Evolutionary conservation across 352 stramenopile genomes (phyloP).

Genomic region (Phytopythium kandeliae): DNA sequence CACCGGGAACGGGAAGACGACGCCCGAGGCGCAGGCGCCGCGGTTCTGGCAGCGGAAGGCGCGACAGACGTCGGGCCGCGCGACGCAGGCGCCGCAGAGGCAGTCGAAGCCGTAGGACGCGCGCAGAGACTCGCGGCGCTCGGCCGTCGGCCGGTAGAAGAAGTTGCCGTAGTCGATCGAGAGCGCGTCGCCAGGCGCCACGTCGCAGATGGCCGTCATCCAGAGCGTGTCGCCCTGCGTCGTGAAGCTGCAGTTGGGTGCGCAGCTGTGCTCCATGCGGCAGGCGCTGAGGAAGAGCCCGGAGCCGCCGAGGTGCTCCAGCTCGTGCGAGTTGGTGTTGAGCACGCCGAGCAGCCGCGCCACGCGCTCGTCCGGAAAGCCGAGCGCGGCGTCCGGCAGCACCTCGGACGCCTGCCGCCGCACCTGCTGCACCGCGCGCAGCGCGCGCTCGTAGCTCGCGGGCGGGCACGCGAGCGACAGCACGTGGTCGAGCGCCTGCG

Average conservation of each 20-base stretch:
- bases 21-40: constrained; percentile 22
- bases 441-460: constrained; percentile 28
- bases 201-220: constrained; percentile 71
- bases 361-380: constrained; percentile 52
- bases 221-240: constrained; percentile 62
- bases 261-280: constrained; percentile 71
- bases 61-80: constrained; percentile 41
- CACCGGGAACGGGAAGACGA: constrained; percentile 44
- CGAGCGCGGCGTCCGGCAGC: constrained; percentile 22
- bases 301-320: constrained; percentile 67
- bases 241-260: constrained; percentile 71
- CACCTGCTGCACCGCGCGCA: constrained; percentile 33
- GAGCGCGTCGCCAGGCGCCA: constrained; percentile 49
- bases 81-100: constrained; percentile 47
- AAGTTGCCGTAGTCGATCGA: constrained; percentile 82
- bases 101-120: constrained; percentile 68
- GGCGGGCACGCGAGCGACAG: constrained; percentile 33
- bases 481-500: constrained; percentile 36
- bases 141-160: constrained; percentile 60
- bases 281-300: constrained; percentile 67
- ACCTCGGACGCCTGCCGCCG: constrained; percentile 42
- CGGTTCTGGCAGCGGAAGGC: constrained; percentile 41
- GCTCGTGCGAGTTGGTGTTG: constrained; percentile 71
- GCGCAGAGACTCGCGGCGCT: constrained; percentile 48
- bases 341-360: constrained; percentile 62